These are phyloP conservation scores for Sphaerosporella brunnea DNA, from an alignment of 495 filamentous ascomycete genomes.

Conservation along the genomic window DNA sequence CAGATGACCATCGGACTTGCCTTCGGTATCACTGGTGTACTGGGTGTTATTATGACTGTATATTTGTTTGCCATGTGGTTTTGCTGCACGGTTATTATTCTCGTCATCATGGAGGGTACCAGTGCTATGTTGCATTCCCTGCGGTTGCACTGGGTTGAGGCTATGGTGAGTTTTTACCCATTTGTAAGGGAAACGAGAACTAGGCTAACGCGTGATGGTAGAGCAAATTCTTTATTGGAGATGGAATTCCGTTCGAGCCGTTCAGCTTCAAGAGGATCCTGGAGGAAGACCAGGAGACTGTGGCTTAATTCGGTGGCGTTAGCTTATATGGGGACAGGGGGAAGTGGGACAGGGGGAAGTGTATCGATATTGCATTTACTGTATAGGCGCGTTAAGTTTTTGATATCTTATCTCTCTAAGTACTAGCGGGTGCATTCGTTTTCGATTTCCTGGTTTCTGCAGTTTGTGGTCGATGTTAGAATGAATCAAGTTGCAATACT, in stretches of 20 bases:
- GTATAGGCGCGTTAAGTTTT: too few species aligned
- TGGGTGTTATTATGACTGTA: conserved; percentile 64
- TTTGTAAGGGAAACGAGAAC: not conserved
- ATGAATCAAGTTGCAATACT: too few species aligned
- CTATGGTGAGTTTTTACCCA: conserved; percentile 42
- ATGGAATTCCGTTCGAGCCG: conserved; percentile 75
- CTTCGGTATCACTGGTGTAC: conserved; percentile 44
- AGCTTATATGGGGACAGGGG: too few species aligned
- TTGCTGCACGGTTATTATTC: conserved; percentile 40
- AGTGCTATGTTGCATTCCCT: conserved; percentile 86
- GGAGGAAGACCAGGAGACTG: conserved; percentile 51
- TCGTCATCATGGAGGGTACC: conserved; percentile 64
- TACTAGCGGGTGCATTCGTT: too few species aligned
- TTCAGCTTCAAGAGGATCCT: conserved; percentile 79
- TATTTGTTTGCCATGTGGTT: conserved; percentile 77
- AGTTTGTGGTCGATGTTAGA: too few species aligned
- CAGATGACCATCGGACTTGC: conserved; percentile 74
- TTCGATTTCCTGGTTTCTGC: too few species aligned
- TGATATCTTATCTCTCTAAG: too few species aligned
- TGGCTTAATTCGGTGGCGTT: too few species aligned
- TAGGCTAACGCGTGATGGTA: conserved; percentile 10
- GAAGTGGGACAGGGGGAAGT: too few species aligned
- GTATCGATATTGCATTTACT: too few species aligned
- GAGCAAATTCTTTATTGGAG: conserved; percentile 87
- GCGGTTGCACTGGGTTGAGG: conserved; percentile 95